A percentile compares a stretch with the other conserved stretches of the same genome.
Conservation (phyloP, 345 rosid genomes). For the Bruguiera gymnorhiza region DNA sequence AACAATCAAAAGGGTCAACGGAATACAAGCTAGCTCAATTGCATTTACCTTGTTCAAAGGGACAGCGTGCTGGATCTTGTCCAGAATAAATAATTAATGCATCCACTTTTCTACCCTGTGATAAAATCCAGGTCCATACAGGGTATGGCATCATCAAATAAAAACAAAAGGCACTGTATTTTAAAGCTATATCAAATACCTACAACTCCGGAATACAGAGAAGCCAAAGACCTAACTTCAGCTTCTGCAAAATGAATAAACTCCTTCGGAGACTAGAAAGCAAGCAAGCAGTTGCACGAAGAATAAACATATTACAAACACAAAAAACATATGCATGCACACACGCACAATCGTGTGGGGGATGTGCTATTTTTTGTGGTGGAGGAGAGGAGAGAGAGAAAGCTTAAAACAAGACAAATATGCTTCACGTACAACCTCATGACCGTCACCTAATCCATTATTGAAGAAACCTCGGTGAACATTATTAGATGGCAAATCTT, state of each 20-base stretch:
- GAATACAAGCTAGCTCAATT: neutral
- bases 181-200: conserved; percentile 5
- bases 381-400: too few relatives aligned
- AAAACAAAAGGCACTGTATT: neutral
- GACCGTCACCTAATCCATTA: too few relatives aligned
- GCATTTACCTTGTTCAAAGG: conserved; percentile 77
- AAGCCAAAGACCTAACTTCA: conserved; percentile 77
- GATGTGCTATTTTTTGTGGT: too few relatives aligned
- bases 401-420: too few relatives aligned
- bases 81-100: conserved; percentile 84
- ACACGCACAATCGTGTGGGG: too few relatives aligned
- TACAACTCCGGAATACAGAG: conserved; percentile 83
- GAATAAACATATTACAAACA: too few relatives aligned
- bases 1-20: neutral
- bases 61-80: conserved; percentile 89
- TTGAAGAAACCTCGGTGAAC: too few relatives aligned
- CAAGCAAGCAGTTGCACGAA: neutral
- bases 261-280: conserved; percentile 54
- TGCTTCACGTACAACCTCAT: too few relatives aligned
- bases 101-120: conserved; percentile 83
- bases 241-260: conserved; percentile 77
- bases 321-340: too few relatives aligned
- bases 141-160: neutral
- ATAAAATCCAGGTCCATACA: neutral
- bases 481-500: too few relatives aligned